These are phyloP conservation scores for Coelastrella sp. DNA, from an alignment of 139 green algal species.

Conservation along the genomic window DNA sequence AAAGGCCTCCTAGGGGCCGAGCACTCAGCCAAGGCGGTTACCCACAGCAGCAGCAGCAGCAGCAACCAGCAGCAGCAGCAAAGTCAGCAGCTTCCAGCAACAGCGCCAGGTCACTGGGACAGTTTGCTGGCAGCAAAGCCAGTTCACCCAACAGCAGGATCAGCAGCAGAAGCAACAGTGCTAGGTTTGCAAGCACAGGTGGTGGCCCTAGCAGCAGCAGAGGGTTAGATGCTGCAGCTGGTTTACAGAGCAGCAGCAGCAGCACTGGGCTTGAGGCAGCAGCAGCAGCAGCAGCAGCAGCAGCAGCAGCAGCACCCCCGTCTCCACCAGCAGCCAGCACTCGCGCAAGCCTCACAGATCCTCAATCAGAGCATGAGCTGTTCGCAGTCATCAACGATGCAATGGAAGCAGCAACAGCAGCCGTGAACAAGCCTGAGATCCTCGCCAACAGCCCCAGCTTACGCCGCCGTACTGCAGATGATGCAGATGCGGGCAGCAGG, in stretches of 20 bases:
- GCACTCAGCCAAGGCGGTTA: not conserved
- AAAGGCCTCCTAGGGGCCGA: slow-evolving; percentile 9
- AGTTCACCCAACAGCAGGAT: not conserved
- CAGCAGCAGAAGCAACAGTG: slow-evolving; percentile 37
- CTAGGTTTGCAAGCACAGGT: not conserved
- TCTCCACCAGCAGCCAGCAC: not conserved
- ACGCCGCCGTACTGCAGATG: not conserved
- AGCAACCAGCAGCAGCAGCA: not conserved
- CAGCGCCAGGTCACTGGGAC: not conserved
- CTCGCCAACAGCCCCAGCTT: not conserved
- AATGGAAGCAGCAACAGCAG: slow-evolving; percentile 25
- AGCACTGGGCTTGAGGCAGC: not conserved
- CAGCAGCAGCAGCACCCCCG: not conserved
- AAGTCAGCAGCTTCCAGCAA: not conserved
- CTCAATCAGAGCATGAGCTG: slow-evolving; percentile 16
- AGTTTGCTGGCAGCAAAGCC: not conserved
- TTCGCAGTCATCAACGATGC: slow-evolving; percentile 25
- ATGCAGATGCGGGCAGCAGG: not conserved
- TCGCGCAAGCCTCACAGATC: too few species aligned
- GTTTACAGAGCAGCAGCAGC: not conserved
- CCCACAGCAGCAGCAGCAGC: slow-evolving; percentile 18
- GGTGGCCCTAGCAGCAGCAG: not conserved
- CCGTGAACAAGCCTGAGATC: slow-evolving; percentile 16
- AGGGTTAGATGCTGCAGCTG: not conserved
- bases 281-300: not conserved